Base-by-base conservation (phyloP, 2,329 filamentous ascomycete genomes). In the Lasiodiplodia citricola region DNA sequence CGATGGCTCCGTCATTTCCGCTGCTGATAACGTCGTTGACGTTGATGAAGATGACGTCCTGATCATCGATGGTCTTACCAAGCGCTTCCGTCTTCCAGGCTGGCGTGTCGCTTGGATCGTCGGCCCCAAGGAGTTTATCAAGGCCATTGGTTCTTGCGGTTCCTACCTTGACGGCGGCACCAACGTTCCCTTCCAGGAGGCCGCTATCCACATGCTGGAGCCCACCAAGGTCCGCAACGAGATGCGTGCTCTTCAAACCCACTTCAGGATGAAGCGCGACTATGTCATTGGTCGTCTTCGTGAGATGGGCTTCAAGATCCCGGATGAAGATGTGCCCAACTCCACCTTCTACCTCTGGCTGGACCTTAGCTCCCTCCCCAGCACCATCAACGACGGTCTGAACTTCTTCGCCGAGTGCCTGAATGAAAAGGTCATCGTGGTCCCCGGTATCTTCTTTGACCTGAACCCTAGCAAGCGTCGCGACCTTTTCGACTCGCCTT, bases 101-200 rank as follows among this genome's bases (percentile, higher is more conserved):
- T 98, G 95, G 94, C 92, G 95, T 78, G 94, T 98, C 54, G 94
- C 95, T 7, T 98, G 95, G 95, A 94, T 98, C 73, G 80, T 98
- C 67, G 95, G 95, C 1, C 95, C 95, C 72, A 97, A 97, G 85
- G 94, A 97, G 75, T 98, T 97, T 81, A 93, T 97, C 83, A 91
- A 92, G 80, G 94, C 95, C 37, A 94, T 97, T 72, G 93, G 93
- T 68, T 94, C 92, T 50, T 97, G 94, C 77, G 95, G 95, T 69
- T 95, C 91, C 50, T 97, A 97, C 83, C 90, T 97, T 51, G 95
- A 98, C 76, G 95, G 95, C 74, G 95, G 95, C 74, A 93, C 94
- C 80, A 96, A 96, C 78, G 94, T 95, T 41, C 93, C 95, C 52
- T 97, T 98, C 87, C 95, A 97, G 81, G 92, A 97, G 80, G 95